A percentile compares a stretch with the other conserved stretches of the same genome.
Conservation (phyloP, 2,329 filamentous ascomycete species). For the Waltergamsia citrina region DNA sequence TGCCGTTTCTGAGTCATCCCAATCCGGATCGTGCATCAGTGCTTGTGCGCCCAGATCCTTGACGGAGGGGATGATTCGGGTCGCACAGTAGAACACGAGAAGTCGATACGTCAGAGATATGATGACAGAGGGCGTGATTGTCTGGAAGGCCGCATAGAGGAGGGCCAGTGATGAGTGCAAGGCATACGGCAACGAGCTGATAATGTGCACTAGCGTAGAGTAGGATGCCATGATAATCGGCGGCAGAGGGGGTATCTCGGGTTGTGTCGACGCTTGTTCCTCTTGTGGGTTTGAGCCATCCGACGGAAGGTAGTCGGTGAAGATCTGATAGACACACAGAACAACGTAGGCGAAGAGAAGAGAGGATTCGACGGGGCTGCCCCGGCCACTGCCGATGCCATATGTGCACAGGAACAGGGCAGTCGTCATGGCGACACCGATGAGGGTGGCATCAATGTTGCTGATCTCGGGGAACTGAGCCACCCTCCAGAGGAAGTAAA, state of each 20-base stretch:
- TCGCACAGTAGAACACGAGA: slow-evolving; percentile 91
- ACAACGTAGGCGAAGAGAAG: slow-evolving; percentile 94
- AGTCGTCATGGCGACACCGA: slow-evolving; percentile 86
- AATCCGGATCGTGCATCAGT: slow-evolving; percentile 72
- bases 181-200: slow-evolving; percentile 74
- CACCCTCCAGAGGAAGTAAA: slow-evolving; percentile 95
- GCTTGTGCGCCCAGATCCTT: slow-evolving; percentile 77
- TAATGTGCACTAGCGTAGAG: slow-evolving; percentile 75
- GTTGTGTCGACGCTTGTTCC: slow-evolving; percentile 45
- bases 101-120: slow-evolving; percentile 91
- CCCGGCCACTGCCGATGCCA: slow-evolving; percentile 87
- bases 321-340: slow-evolving; percentile 98
- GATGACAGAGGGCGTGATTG: slow-evolving; percentile 90
- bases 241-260: slow-evolving; percentile 92
- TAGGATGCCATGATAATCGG: slow-evolving; percentile 98
- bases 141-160: slow-evolving; percentile 84
- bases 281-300: slow-evolving; percentile 47
- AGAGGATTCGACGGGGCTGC: slow-evolving; percentile 91
- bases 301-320: slow-evolving; percentile 92
- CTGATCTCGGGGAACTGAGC: slow-evolving; percentile 88
- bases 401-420: slow-evolving; percentile 88
- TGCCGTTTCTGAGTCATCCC: slow-evolving; percentile 79
- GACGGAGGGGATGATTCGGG: slow-evolving; percentile 89
- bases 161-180: slow-evolving; percentile 79
- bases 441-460: slow-evolving; percentile 85